Percentiles rank a stretch among this genome's conserved stretches.
phyloP scores from a whole-genome alignment of 2,329 filamentous ascomycete species.

The Magnaporthiopsis rhizophila region DNA sequence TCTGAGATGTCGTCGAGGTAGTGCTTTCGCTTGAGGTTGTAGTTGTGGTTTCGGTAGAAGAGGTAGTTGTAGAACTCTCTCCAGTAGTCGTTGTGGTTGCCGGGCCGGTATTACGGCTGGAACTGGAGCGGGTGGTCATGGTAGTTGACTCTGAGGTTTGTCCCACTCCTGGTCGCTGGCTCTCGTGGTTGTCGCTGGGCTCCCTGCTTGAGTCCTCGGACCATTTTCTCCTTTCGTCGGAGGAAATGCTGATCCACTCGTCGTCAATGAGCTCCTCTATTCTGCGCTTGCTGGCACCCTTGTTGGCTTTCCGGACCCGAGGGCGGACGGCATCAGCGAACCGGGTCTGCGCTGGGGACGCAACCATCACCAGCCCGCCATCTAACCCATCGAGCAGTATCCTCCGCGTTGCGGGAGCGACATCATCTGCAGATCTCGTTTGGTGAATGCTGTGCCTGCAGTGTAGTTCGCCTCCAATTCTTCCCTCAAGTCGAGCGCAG shows the following conservation, averaged over 20 bases:
- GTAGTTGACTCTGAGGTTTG: neutral
- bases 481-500: neutral
- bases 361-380: slow-evolving; percentile 3
- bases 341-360: neutral
- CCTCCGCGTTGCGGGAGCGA: neutral
- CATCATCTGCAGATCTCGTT: neutral
- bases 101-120: neutral
- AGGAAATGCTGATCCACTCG: neutral
- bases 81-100: neutral
- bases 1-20: too few species aligned
- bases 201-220: neutral
- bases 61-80: neutral
- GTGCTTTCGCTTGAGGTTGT: neutral
- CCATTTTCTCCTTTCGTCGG: neutral
- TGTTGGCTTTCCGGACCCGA: neutral
- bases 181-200: neutral
- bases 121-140: neutral
- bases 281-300: slow-evolving; percentile 1
- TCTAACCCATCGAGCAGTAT: neutral
- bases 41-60: neutral
- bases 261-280: slow-evolving; percentile 5
- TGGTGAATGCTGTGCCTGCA: neutral
- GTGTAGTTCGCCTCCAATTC: neutral
- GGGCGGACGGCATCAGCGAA: slow-evolving; percentile 1
- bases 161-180: neutral